These are phyloP conservation scores for Ascochyta pisi DNA, from an alignment of 2,329 filamentous ascomycete species.

Conservation along the genomic window DNA sequence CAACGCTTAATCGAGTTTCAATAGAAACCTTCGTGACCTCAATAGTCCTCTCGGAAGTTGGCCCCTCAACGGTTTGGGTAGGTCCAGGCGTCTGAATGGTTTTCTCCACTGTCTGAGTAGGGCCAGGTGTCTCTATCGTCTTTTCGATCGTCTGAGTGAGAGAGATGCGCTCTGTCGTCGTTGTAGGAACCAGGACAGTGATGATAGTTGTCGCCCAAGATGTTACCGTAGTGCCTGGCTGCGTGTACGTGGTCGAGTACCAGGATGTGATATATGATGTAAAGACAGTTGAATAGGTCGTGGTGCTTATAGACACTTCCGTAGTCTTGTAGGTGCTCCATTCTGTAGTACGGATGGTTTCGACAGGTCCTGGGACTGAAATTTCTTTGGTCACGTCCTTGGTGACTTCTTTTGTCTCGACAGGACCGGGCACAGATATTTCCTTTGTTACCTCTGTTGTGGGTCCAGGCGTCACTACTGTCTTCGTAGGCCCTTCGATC, in stretches of 20 bases:
- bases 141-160: slow-evolving; percentile 11
- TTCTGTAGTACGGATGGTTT: slow-evolving; percentile 4
- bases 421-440: slow-evolving; percentile 27
- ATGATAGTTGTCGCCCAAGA: neutral
- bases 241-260: neutral
- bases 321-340: slow-evolving; percentile 7
- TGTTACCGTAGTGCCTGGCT: slow-evolving; percentile 3
- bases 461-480: neutral
- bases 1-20: slow-evolving; percentile 2
- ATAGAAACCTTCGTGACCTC: slow-evolving; percentile 9
- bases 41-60: slow-evolving; percentile 2
- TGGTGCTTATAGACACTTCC: slow-evolving; percentile 6
- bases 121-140: slow-evolving; percentile 3
- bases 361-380: neutral
- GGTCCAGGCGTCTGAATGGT: slow-evolving; percentile 13
- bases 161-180: slow-evolving; percentile 1
- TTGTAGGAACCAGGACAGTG: neutral
- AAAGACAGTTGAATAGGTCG: slow-evolving; percentile 10
- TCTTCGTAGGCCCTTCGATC: slow-evolving; percentile 13
- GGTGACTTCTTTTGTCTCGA: neutral
- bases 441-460: slow-evolving; percentile 20
- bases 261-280: slow-evolving; percentile 8
- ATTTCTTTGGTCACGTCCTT: too few relatives aligned
- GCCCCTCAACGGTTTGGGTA: slow-evolving; percentile 2
- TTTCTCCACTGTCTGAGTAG: slow-evolving; percentile 3